These are phyloP conservation scores for Leccinum rimulosum DNA, from an alignment of 768 basidiomycete species.

Conservation along the genomic window DNA sequence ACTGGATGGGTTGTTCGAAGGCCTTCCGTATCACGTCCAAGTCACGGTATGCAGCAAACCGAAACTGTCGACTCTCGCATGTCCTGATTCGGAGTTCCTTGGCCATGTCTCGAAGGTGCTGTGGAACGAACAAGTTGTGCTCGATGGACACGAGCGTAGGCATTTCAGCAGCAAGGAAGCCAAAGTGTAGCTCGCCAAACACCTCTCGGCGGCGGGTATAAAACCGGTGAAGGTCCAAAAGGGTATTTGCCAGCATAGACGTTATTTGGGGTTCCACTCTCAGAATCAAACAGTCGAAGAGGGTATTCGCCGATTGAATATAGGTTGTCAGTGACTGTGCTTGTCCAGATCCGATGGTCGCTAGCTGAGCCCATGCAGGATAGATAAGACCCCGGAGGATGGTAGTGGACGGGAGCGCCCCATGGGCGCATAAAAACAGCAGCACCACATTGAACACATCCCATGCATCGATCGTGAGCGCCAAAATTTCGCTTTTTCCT, in stretches of 20 bases:
- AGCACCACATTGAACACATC: conserved; percentile 55
- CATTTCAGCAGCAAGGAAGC: conserved; percentile 57
- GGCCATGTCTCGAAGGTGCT: conserved; percentile 47
- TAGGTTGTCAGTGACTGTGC: conserved; percentile 45
- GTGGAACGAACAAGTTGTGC: conserved; percentile 51
- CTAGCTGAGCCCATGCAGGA: conserved; percentile 68
- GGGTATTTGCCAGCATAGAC: conserved; percentile 41
- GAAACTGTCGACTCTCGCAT: conserved; percentile 65
- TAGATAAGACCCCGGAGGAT: conserved; percentile 74
- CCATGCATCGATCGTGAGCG: conserved; percentile 64
- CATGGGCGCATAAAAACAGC: conserved; percentile 61
- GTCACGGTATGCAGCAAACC: conserved; percentile 73
- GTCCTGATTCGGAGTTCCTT: conserved; percentile 54
- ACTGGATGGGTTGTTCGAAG: conserved; percentile 61
- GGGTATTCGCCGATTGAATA: conserved; percentile 58
- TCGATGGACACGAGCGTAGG: conserved; percentile 73
- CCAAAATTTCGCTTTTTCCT: conserved; percentile 61
- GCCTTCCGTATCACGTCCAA: conserved; percentile 66
- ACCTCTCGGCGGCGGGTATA: conserved; percentile 67
- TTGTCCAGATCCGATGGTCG: conserved; percentile 38
- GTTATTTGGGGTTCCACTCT: conserved; percentile 45
- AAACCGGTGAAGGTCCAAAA: conserved; percentile 67
- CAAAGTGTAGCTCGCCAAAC: conserved; percentile 65
- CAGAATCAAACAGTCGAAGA: conserved; percentile 62
- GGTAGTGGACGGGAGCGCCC: conserved; percentile 69